Evolutionary conservation across 2,329 filamentous ascomycete genomes (phyloP).

Genomic region (Nectriaceae sp.): DNA sequence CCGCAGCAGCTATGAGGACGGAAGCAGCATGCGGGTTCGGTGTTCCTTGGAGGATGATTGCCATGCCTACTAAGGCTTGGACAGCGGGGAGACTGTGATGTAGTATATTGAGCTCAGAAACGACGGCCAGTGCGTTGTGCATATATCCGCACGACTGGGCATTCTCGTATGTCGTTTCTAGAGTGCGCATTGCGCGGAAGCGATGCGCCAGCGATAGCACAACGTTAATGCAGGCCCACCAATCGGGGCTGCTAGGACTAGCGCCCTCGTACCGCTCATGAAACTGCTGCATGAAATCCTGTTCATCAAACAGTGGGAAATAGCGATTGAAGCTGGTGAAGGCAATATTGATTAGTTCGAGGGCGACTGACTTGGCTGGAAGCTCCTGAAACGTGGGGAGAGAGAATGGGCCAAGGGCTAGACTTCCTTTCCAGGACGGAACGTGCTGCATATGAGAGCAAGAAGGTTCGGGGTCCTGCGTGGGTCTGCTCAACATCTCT

Average conservation of each 20-base stretch:
- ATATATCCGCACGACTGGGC: constrained; percentile 15
- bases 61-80: constrained; percentile 28
- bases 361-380: constrained; percentile 13
- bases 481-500: not conserved
- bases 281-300: constrained; percentile 15
- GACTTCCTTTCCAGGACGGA: not conserved
- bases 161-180: constrained; percentile 15
- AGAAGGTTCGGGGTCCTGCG: not conserved
- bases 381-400: constrained; percentile 9
- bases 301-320: constrained; percentile 23
- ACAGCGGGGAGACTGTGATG: constrained; percentile 17
- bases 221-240: constrained; percentile 29
- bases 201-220: constrained; percentile 21
- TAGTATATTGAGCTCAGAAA: constrained; percentile 20
- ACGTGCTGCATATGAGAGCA: not conserved
- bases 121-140: constrained; percentile 21
- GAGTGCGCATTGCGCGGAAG: constrained; percentile 21
- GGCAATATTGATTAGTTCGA: constrained; percentile 13
- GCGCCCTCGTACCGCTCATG: constrained; percentile 13
- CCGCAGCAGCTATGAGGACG: constrained; percentile 20
- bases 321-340: constrained; percentile 16
- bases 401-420: constrained; percentile 10
- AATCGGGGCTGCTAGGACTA: constrained; percentile 13
- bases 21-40: constrained; percentile 20
- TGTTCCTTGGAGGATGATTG: constrained; percentile 24